Conservation (phyloP, 176 grass and related monocot species). For the Dendrocalamus sinicus region DNA sequence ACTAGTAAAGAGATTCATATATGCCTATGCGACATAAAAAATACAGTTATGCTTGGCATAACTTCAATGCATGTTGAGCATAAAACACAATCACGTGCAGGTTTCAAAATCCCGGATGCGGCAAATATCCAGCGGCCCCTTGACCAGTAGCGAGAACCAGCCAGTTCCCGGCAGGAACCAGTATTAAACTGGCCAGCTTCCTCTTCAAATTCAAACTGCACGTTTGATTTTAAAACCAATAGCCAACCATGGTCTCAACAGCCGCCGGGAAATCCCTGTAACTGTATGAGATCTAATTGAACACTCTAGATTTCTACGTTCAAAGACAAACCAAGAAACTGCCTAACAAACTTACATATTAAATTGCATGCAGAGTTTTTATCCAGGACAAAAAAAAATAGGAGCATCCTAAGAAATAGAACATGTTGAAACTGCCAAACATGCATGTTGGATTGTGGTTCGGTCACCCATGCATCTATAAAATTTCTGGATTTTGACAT, state of each 20-base stretch:
- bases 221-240: neutral
- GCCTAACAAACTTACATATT: neutral
- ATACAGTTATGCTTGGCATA: neutral
- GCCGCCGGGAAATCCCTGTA: neutral
- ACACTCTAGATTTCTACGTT: neutral
- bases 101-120: neutral
- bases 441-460: neutral
- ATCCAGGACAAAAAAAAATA: too few relatives aligned
- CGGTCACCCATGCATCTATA: too few relatives aligned
- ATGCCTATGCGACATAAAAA: neutral
- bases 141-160: neutral
- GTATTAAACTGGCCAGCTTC: neutral
- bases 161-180: neutral
- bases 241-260: neutral
- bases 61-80: neutral
- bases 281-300: neutral
- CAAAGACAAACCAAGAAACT: neutral
- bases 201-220: neutral
- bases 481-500: too few relatives aligned
- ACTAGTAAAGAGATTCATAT: too few relatives aligned
- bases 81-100: neutral
- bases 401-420: neutral
- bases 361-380: neutral
- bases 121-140: neutral
- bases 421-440: neutral